A percentile compares a stretch with the other conserved stretches of the same genome.
These are phyloP conservation scores for Russula abietina DNA, from an alignment of 768 basidiomycete genomes.

Conservation along the genomic window DNA sequence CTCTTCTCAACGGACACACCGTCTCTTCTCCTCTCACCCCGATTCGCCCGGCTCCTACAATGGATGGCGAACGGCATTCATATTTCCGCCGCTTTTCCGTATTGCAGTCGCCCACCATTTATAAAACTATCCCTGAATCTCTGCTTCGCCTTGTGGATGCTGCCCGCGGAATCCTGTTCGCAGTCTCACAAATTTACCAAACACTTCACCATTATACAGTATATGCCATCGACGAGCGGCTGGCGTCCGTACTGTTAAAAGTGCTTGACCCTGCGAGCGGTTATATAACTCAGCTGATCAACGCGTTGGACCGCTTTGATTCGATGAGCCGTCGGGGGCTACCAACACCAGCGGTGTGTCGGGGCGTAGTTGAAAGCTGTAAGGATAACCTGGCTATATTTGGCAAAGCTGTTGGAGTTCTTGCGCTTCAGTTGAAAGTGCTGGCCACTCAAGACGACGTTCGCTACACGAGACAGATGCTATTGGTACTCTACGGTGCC, in stretches of 20 bases:
- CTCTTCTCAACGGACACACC: constrained; percentile 31
- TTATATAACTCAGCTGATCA: constrained; percentile 79
- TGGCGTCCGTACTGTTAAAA: constrained; percentile 73
- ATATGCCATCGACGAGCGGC: constrained; percentile 75
- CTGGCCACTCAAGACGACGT: constrained; percentile 68
- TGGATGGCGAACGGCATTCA: constrained; percentile 78
- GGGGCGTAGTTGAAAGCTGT: constrained; percentile 74
- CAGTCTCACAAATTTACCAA: constrained; percentile 85
- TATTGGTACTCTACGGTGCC: constrained; percentile 84
- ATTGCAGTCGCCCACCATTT: constrained; percentile 53
- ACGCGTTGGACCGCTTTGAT: constrained; percentile 88
- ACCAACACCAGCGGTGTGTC: constrained; percentile 68
- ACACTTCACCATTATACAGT: constrained; percentile 82
- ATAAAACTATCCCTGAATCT: constrained; percentile 61
- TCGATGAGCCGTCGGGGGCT: constrained; percentile 59
- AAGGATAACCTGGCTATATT: constrained; percentile 79
- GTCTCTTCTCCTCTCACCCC: constrained; percentile 37
- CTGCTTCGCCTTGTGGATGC: constrained; percentile 73
- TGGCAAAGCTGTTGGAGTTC: constrained; percentile 79
- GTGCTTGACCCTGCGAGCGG: constrained; percentile 80
- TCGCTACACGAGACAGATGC: constrained; percentile 81
- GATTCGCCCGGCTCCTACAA: constrained; percentile 45
- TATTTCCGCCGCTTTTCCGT: constrained; percentile 93
- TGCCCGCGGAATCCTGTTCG: constrained; percentile 89
- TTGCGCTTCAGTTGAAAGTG: constrained; percentile 76